Evolutionary conservation across 2,329 filamentous ascomycete species (phyloP), one percentile per base, ranked within the genome.

Genomic region (Penicillium sclerotigenum): DNA sequence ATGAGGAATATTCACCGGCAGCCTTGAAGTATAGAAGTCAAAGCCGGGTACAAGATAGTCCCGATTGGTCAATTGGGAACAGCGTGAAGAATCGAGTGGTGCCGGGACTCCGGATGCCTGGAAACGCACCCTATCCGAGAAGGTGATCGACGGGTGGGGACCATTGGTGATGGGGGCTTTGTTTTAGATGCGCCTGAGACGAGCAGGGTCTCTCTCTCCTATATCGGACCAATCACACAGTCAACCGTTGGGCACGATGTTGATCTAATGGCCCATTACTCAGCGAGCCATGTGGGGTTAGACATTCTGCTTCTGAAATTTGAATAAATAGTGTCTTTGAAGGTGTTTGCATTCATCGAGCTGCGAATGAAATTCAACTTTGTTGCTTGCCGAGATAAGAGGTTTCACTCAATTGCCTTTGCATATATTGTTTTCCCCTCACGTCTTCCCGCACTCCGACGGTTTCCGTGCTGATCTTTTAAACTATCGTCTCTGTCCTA

Each of bases 401-500:
- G 1, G 16, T 13, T 26, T 26, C 16, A 13, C 37, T 14, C 26
- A 14, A 34, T 28, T 22, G 11, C 20, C 40, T 34, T 48, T 46
- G 18, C 4, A 40, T 28, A 37, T 42, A 51, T 38, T 41, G 18
- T 28, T 40, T 47, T 45, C 51, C 52, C 33, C 47, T 57, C 31
- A 18, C 10, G 9, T 22, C 9, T 14, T 11, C 18, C 50, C 54
- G 40, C 14, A 28, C 34, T 51, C 67, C 58, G 65, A 61, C 68
- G 66, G 69, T 62, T 63, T 65, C 62, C 68, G 64, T 52, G 40
- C 33, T 31, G 52, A 59, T 58, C 49, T 4, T 22, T 31, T 28
- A 18, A 31, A 51, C 6, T 13, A 31, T 47, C 36, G 41, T 36
- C 16, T 14, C 47, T 36, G 24, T 20, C 22, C 38, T 33, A 18